phyloP scores from a whole-genome alignment of 2,329 filamentous ascomycete species.

The Bipolaris cookei region DNA sequence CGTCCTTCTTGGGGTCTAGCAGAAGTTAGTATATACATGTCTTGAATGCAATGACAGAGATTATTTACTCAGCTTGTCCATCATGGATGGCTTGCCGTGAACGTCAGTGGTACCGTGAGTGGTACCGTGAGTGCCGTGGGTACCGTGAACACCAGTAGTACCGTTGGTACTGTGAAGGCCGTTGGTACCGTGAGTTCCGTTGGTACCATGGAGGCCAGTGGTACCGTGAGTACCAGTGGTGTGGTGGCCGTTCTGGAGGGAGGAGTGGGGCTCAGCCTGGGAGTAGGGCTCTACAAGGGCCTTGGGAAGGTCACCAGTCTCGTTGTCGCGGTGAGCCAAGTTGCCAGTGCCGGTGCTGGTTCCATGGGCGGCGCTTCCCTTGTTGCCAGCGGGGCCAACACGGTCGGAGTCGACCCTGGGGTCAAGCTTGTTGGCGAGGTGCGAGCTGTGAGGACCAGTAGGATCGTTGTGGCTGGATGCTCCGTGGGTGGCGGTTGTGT shows the following conservation, averaged over 20 bases:
- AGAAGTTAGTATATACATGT: background rate
- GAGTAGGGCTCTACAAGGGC: slow-evolving; percentile 15
- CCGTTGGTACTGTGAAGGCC: slow-evolving; percentile 27
- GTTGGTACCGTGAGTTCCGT: slow-evolving; percentile 1
- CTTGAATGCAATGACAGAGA: background rate
- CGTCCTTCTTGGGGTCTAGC: slow-evolving; percentile 57
- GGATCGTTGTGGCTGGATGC: slow-evolving; percentile 34
- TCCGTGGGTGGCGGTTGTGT: slow-evolving; percentile 16
- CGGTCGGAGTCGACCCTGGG: slow-evolving; percentile 41
- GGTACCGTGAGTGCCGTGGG: background rate
- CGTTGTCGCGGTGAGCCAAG: slow-evolving; percentile 12
- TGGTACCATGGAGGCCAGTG: slow-evolving; percentile 26
- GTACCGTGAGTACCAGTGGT: background rate
- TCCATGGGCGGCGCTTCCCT: slow-evolving; percentile 13
- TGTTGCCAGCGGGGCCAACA: slow-evolving; percentile 34
- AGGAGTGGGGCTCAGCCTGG: slow-evolving; percentile 12
- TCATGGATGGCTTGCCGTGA: slow-evolving; percentile 53
- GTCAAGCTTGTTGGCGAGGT: slow-evolving; percentile 38
- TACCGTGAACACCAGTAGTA: slow-evolving; percentile 4
- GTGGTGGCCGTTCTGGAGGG: slow-evolving; percentile 5
- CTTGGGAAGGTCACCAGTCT: slow-evolving; percentile 14
- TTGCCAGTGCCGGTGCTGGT: slow-evolving; percentile 14
- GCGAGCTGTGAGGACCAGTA: slow-evolving; percentile 43
- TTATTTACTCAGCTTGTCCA: slow-evolving; percentile 55
- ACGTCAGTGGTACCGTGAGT: slow-evolving; percentile 3